Percentiles rank a stretch among this genome's conserved stretches.
Conservation (phyloP, 179 eudicot genomes). For the Dionaea muscipula region DNA sequence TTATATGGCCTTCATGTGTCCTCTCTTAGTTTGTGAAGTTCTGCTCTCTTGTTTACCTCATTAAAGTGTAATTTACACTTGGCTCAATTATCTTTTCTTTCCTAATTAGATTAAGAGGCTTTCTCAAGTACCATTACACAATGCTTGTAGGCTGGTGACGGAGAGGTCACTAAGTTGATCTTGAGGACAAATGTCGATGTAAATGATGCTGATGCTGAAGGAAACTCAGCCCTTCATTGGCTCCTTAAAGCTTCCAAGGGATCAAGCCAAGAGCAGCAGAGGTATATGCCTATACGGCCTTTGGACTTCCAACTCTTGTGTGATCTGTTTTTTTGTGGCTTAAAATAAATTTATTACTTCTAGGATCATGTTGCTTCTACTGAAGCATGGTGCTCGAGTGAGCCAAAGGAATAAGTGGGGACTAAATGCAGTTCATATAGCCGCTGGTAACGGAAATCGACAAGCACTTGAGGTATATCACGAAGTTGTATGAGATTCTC, state of each 20-base stretch:
- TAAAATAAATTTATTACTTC: slow-evolving; percentile 3
- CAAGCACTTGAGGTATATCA: slow-evolving; percentile 24
- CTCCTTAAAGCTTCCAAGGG: slow-evolving; percentile 20
- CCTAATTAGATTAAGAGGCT: background rate
- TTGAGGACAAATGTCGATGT: slow-evolving; percentile 22
- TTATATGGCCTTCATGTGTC: no score
- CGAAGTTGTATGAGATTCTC: background rate
- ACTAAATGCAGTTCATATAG: slow-evolving; percentile 27
- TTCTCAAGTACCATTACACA: background rate
- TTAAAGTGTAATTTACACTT: no score
- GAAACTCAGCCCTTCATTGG: slow-evolving; percentile 31
- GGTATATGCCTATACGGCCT: slow-evolving; percentile 8
- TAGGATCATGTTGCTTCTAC: slow-evolving; percentile 22
- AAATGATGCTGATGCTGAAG: slow-evolving; percentile 26
- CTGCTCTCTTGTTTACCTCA: no score
- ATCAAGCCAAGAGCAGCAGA: slow-evolving; percentile 17
- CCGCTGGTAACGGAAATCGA: slow-evolving; percentile 25
- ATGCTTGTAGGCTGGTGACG: slow-evolving; percentile 24
- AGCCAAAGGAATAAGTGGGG: slow-evolving; percentile 31
- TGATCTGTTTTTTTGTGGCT: background rate
- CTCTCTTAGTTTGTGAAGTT: no score
- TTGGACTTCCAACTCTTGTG: background rate
- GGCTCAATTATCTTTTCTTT: background rate
- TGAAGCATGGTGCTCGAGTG: slow-evolving; percentile 28
- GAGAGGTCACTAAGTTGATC: slow-evolving; percentile 20